Conservation (phyloP, 2,329 filamentous ascomycete genomes). For the Paradendryphiella salina region DNA sequence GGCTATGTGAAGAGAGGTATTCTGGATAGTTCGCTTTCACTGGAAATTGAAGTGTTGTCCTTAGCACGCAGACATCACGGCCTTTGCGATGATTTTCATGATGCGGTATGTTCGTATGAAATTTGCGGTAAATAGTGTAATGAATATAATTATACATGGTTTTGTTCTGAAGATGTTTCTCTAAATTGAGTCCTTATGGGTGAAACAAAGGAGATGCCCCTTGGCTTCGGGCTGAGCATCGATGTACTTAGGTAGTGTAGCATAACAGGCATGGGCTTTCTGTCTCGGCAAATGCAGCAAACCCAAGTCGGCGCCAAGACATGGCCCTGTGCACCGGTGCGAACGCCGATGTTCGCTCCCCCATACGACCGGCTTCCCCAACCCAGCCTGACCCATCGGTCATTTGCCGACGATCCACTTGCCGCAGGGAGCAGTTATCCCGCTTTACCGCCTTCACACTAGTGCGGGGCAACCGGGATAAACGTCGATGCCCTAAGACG, state of each 20-base stretch:
- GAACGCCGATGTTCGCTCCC: background rate
- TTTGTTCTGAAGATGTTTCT: background rate
- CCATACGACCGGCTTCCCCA: slow-evolving; percentile 9
- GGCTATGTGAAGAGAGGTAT: slow-evolving; percentile 14
- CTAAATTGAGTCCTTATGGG: no score
- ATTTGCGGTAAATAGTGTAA: slow-evolving; percentile 20
- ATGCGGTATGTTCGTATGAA: slow-evolving; percentile 6
- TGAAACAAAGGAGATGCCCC: no score
- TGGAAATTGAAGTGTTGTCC: slow-evolving; percentile 1
- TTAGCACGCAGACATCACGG: slow-evolving; percentile 9
- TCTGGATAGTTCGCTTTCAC: slow-evolving; percentile 2
- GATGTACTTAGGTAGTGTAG: no score
- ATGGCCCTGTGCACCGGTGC: background rate
- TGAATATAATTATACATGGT: background rate
- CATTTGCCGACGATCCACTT: slow-evolving; percentile 24
- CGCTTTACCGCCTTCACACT: slow-evolving; percentile 20
- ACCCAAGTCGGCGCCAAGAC: background rate
- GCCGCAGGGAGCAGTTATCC: slow-evolving; percentile 22
- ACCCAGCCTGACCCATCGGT: slow-evolving; percentile 13
- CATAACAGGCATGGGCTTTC: no score
- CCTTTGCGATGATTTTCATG: slow-evolving; percentile 15
- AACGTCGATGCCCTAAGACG: slow-evolving; percentile 15
- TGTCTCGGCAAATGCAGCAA: no score
- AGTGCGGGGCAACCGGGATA: slow-evolving; percentile 28
- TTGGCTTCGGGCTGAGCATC: no score